Evolutionary conservation across 108 stramenopile genomes (phyloP), one percentile per base, ranked within the genome.

Genomic region (Nannochloropsis gaditana): DNA sequence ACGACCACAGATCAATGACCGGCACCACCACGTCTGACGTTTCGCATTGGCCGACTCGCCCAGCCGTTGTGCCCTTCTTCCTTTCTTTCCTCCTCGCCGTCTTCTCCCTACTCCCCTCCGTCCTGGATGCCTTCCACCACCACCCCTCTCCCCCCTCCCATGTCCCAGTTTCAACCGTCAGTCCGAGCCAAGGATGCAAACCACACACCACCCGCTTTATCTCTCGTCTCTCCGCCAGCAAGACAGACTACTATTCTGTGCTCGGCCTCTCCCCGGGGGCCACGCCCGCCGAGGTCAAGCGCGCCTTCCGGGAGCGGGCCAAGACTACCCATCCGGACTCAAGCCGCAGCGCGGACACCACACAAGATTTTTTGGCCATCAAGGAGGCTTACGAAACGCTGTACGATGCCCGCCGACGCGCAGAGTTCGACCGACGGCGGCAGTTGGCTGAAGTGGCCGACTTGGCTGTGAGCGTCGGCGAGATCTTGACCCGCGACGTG

Each of bases 241-340:
- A 73, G n/a, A 73, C 59, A n/a, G 59, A 73, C 59, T 73, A 73
- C 59, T 73, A 73, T n/a, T 73, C 59, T n/a, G n/a, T 73, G 19
- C 59, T 73, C 59, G 59, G 59, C 59, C 59, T 73, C n/a, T 15
- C 59, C 59, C 59, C 59, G 15, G 59, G 59, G n/a, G 59, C 59
- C 15, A 2, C 59, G 15, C 59, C 59, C 59, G 59, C 59, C 15
- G 59, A 73, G 59, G 59, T 73, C 59, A 73, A 73, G n/a, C 15
- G 59, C 15, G 59, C 59, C 59, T 73, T 73, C n/a, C 59, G 59
- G 19, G 59, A 73, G n/a, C 59, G 59, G 19, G 59, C 59, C 59
- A 73, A 73, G 59, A 73, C 15, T n/a, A 73, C 59, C 2, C 59
- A 73, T n/a, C 59, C 59, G 6, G 59, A 73, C n/a, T 15, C 59